Percentiles rank a stretch among this genome's conserved stretches.
Conservation (phyloP, 345 rosid species). For the Xanthoceras sorbifolium region DNA sequence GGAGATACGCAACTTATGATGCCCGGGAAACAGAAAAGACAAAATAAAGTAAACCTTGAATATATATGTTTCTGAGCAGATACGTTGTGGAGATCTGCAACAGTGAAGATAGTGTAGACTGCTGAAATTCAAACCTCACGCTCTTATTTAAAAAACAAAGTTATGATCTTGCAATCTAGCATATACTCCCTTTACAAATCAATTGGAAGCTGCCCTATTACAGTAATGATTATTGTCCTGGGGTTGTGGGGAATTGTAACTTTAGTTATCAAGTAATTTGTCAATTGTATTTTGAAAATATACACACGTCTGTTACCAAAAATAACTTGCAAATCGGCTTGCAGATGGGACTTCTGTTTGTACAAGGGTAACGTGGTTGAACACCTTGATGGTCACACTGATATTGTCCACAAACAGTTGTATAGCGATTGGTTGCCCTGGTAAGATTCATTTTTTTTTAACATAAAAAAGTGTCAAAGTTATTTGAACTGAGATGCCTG, state of each 20-base stretch:
- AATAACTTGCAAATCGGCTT: conserved; percentile 26
- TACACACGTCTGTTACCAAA: neutral
- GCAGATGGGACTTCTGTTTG: conserved; percentile 98
- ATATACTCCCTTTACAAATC: neutral
- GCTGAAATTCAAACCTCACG: neutral
- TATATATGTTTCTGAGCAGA: neutral
- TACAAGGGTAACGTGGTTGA: conserved; percentile 88
- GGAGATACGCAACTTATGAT: conserved; percentile 1
- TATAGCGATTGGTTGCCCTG: conserved; percentile 88
- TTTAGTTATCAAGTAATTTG: conserved; percentile 6
- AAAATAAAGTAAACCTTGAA: neutral
- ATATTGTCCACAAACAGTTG: conserved; percentile 84
- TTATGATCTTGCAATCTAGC: neutral
- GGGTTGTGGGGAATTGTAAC: neutral
- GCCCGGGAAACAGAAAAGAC: neutral
- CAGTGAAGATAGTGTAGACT: neutral
- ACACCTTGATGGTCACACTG: conserved; percentile 94
- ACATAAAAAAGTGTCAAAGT: neutral
- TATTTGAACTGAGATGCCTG: neutral
- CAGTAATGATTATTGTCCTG: neutral
- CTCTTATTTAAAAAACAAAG: neutral
- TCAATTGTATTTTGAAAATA: conserved; percentile 4
- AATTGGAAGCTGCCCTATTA: neutral
- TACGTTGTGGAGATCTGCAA: neutral
- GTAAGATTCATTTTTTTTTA: conserved; percentile 37